A percentile compares a stretch with the other conserved stretches of the same genome.
Conservation (phyloP, 2,329 filamentous ascomycete species). For the Paecilomyces variotii region DNA sequence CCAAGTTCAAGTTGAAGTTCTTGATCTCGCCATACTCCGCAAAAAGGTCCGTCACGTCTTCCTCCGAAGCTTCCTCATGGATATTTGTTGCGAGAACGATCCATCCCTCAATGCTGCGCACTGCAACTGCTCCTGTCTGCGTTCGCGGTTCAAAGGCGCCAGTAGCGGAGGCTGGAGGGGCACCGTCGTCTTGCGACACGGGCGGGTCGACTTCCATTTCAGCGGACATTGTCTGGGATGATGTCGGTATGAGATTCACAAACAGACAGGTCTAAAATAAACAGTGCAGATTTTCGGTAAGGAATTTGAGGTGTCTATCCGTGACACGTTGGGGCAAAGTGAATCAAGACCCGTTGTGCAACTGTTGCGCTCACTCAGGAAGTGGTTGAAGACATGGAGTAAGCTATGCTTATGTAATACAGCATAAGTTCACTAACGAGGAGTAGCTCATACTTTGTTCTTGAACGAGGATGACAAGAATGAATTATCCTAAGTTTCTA, state of each 20-base stretch:
- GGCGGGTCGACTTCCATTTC: constrained; percentile 41
- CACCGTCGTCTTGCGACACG: constrained; percentile 23
- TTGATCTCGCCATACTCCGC: constrained; percentile 61
- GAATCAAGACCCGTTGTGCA: background rate
- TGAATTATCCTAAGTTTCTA: too few relatives aligned
- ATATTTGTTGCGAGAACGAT: constrained; percentile 63
- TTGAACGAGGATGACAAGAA: too few relatives aligned
- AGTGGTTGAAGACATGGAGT: background rate
- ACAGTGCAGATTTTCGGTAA: background rate
- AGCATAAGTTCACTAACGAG: background rate
- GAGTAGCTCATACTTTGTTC: background rate
- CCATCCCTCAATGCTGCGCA: constrained; percentile 62
- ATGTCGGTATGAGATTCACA: background rate
- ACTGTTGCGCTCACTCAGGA: background rate
- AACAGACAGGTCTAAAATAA: background rate
- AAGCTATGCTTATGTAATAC: background rate
- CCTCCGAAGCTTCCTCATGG: constrained; percentile 60
- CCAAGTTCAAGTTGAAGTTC: constrained; percentile 59
- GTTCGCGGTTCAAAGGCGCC: constrained; percentile 35
- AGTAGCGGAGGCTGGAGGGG: constrained; percentile 20
- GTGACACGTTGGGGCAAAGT: background rate
- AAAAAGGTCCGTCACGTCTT: constrained; percentile 58
- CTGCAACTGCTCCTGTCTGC: constrained; percentile 43
- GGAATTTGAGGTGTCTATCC: background rate
- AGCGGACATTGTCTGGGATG: constrained; percentile 24